Percentiles rank a stretch among this genome's conserved stretches.
These are phyloP conservation scores for Mucor plumbeus DNA, from an alignment of 371 early-diverging fungal species.

Conservation along the genomic window DNA sequence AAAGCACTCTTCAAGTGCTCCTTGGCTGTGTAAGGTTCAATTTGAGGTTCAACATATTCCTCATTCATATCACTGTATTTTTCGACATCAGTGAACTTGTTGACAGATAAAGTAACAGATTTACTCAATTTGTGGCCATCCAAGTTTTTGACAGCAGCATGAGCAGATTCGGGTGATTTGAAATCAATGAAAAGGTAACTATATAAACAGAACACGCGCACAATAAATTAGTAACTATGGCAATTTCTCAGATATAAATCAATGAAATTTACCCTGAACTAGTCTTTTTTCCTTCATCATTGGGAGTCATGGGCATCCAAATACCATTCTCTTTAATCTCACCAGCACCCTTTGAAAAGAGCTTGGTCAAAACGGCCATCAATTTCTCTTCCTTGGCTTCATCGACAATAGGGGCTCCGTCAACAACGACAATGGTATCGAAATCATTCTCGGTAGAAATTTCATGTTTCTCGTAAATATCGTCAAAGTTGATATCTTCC, in stretches of 20 bases:
- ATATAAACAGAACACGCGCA: slow-evolving; percentile 11
- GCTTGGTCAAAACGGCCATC: slow-evolving; percentile 75
- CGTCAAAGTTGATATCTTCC: slow-evolving; percentile 88
- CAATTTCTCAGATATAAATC: not conserved
- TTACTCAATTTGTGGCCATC: slow-evolving; percentile 87
- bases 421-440: slow-evolving; percentile 90
- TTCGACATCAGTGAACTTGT: slow-evolving; percentile 92
- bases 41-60: slow-evolving; percentile 72
- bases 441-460: slow-evolving; percentile 72
- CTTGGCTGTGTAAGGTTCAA: slow-evolving; percentile 75
- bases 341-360: slow-evolving; percentile 79
- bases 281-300: slow-evolving; percentile 68
- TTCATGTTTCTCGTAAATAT: slow-evolving; percentile 82
- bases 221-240: not conserved
- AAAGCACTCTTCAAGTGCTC: slow-evolving; percentile 94
- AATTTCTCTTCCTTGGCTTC: slow-evolving; percentile 87
- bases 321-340: slow-evolving; percentile 83
- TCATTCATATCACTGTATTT: slow-evolving; percentile 78
- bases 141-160: slow-evolving; percentile 75
- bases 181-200: slow-evolving; percentile 95
- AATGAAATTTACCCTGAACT: slow-evolving; percentile 76
- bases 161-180: slow-evolving; percentile 85
- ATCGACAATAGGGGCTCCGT: slow-evolving; percentile 91
- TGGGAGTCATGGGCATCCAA: slow-evolving; percentile 86
- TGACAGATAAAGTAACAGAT: slow-evolving; percentile 81